Conservation (phyloP, 140 eudicot species). For the Erigeron philadelphicus region DNA sequence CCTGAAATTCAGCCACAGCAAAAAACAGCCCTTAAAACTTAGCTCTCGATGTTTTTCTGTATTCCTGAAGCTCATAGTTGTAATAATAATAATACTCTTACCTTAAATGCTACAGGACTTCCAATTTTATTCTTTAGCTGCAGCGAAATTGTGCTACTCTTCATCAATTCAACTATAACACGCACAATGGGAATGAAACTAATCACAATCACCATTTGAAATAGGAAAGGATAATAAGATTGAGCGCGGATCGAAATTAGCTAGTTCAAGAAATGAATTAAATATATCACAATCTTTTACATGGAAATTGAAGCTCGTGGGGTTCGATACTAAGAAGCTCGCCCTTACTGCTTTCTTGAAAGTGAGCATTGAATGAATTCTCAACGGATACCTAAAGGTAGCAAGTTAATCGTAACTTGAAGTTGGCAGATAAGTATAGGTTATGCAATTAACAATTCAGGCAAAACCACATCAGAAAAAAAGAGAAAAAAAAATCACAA, state of each 20-base stretch:
- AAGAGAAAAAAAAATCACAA: no score
- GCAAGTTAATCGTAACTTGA: neutral
- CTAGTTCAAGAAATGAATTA: neutral
- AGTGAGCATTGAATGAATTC: neutral
- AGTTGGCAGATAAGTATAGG: neutral
- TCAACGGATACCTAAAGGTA: neutral
- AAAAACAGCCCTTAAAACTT: neutral
- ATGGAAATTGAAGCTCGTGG: neutral
- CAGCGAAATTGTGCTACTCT: neutral
- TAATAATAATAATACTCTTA: neutral
- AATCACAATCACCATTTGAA: no score
- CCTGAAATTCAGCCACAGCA: constrained; percentile 29
- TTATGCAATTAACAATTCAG: neutral
- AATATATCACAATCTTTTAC: neutral
- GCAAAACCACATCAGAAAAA: neutral
- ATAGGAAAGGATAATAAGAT: no score
- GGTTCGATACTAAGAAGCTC: constrained; percentile 1
- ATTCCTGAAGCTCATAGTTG: neutral
- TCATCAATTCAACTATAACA: neutral
- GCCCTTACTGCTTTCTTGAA: neutral
- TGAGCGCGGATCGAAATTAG: neutral
- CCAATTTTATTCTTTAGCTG: neutral
- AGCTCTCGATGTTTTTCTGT: neutral
- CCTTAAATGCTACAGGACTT: constrained; percentile 25
- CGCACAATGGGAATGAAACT: neutral